Evolutionary conservation across 2,329 filamentous ascomycete genomes (phyloP), one percentile per base, ranked within the genome.

Genomic region (Diaporthe amygdali): DNA sequence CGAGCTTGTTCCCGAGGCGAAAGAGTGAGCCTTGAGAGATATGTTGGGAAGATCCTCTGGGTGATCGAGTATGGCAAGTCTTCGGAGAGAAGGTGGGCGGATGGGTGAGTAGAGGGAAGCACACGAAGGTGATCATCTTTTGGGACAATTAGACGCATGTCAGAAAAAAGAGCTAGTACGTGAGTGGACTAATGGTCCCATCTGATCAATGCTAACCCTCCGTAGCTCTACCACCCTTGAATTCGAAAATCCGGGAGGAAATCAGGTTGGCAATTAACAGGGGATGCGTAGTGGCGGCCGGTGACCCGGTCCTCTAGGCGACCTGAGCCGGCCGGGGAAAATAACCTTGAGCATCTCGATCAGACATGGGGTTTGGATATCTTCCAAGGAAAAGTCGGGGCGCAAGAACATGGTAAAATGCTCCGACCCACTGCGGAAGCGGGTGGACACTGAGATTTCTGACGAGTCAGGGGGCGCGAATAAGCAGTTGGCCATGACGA

Each of bases 351-450:
- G 47, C 51, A 71, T 63, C 64, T 71, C 64, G 64, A 69, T 69
- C 37, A 59, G 44, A 25, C 59, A 63, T 61, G 39, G 30, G 27
- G 25, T 34, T 67, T 56, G 34, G 27, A 44, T 30, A 41, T 27
- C 37, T 41, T 34, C 46, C 54, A 41, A 52, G 63, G 44, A 61
- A 54, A 61, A 27, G 56, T 27, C 64, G 10, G 10, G 32, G 34
- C 30, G 46, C n/a, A 27, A 25, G 41, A 71, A 44, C 39, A 22
- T 72, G 61, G 63, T 55, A 54, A 67, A 66, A 63, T 51, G 59
- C 74, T 67, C 71, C 71, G 74, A 75, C 61, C 71, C 70, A 68
- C 73, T 66, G 74, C 69, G 41, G 30, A 68, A 44, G 25, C 20
- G 32, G 32, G 41, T 47, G 22, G 37, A 47, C 30, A 22, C 12